phyloP scores from a whole-genome alignment of 2,329 filamentous ascomycete genomes.

The Xylaria sp. region DNA sequence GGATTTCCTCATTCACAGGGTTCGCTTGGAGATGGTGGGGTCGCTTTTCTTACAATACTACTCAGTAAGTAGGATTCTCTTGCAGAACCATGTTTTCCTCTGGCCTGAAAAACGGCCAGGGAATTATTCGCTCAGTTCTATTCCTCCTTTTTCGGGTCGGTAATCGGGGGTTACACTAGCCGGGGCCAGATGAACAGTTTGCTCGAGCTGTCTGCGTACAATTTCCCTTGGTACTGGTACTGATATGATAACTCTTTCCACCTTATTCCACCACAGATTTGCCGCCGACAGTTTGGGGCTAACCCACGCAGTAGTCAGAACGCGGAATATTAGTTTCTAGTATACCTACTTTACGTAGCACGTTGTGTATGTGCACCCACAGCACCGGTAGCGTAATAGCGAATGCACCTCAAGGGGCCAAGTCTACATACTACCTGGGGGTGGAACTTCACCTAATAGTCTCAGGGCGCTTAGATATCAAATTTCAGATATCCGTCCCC shows the following conservation, averaged over 20 bases:
- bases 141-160: not conserved
- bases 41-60: conserved; percentile 13
- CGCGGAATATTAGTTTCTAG: not conserved
- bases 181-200: conserved; percentile 8
- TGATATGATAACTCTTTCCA: not conserved
- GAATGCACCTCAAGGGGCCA: not conserved
- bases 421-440: no score
- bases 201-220: not conserved
- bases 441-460: not conserved
- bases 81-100: not conserved
- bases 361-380: not conserved
- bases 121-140: conserved; percentile 29
- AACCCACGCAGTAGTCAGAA: not conserved
- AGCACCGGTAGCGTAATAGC: not conserved
- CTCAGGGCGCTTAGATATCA: conserved; percentile 7
- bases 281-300: not conserved
- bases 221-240: not conserved
- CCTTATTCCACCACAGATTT: not conserved
- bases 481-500: not conserved
- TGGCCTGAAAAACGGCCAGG: conserved; percentile 16
- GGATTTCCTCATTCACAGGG: conserved; percentile 30
- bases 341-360: not conserved
- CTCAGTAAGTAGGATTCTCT: conserved; percentile 1
- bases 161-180: conserved; percentile 5
- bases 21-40: conserved; percentile 18